Conservation (phyloP, 148 eudicot genomes). For the Nyssa sinensis region DNA sequence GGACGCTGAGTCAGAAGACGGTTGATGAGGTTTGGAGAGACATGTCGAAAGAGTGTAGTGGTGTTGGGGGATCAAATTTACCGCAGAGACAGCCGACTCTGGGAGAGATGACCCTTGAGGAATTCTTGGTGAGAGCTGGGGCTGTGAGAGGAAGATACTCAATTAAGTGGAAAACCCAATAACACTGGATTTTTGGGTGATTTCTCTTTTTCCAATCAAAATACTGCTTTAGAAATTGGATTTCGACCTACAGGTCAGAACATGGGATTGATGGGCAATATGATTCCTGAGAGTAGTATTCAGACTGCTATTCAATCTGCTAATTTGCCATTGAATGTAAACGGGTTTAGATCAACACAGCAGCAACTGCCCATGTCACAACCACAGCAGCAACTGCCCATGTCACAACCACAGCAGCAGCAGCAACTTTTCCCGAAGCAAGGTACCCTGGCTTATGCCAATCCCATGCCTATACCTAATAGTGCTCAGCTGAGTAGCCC, state of each 20-base stretch:
- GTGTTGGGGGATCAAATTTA: constrained; percentile 23
- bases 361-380: constrained; percentile 35
- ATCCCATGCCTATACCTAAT: constrained; percentile 45
- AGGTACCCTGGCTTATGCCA: constrained; percentile 44
- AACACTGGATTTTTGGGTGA: constrained; percentile 48
- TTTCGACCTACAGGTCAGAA: constrained; percentile 51
- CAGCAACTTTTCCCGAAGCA: constrained; percentile 73
- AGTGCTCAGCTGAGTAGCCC: constrained; percentile 48
- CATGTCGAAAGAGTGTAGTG: constrained; percentile 50
- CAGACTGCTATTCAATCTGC: constrained; percentile 48
- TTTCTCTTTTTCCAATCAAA: constrained; percentile 30
- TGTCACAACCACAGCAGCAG: constrained; percentile 32
- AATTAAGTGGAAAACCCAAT: constrained; percentile 32
- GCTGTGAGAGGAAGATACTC: constrained; percentile 75
- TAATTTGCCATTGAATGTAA: constrained; percentile 59
- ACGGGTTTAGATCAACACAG: constrained; percentile 55
- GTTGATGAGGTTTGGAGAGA: constrained; percentile 91
- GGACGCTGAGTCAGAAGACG: constrained; percentile 76
- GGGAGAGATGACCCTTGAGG: constrained; percentile 89
- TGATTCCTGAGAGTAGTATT: constrained; percentile 37
- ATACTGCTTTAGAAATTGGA: constrained; percentile 43
- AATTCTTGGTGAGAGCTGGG: constrained; percentile 82
- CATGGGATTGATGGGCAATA: constrained; percentile 41
- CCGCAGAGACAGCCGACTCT: constrained; percentile 62
- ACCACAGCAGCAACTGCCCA: constrained; percentile 30